Evolutionary conservation across 1,139 yeast genomes (phyloP), one percentile per base, ranked within the genome.

Genomic region (Protomyces inundatus): DNA sequence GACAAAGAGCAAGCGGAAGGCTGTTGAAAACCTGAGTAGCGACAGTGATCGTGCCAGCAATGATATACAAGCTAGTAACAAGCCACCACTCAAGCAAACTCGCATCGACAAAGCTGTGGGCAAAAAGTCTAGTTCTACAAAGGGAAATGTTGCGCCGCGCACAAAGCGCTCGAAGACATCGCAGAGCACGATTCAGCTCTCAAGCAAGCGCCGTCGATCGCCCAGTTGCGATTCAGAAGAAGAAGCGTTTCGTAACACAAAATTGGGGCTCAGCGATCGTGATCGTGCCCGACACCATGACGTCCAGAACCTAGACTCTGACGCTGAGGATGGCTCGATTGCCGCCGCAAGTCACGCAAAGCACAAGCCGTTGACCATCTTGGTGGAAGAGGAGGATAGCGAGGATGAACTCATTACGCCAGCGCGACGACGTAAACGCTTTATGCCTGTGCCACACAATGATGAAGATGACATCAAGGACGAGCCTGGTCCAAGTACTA

Each of bases 351-450:
- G 36, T 12, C 23, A 7, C 12, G 16, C 12, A n/a, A 32, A 1
- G 30, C 12, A 4, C 3, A 34, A 12, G 12, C 37, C 53, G 14
- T 6, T 32, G 14, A 34, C 35, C 14, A 50, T 14, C 37, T 12
- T 32, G 36, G 37, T 34, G 7, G 37, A 33, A 0, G 53, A 34
- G 12, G 53, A 32, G 23, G 61, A 57, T n/a, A 57, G 61, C 16
- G 62, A 58, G 56, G 62, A 58, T 35, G 62, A 58, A 5, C 52
- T 52, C 30, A 50, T 58, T 35, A 58, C 62, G 14, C 62, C 62
- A 2, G 35, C 46, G 10, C 52, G 53, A 6, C 51, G 62, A 3
- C 33, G 62, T 16, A 51, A 51, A 23, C 62, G 62, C 37, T 58
- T 50, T 36, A 51, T 51, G 53, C 62, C 62, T 10, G 30, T 30